Base-by-base conservation (phyloP, 176 grass and related monocot genomes). In the Pontederia paniculata region DNA sequence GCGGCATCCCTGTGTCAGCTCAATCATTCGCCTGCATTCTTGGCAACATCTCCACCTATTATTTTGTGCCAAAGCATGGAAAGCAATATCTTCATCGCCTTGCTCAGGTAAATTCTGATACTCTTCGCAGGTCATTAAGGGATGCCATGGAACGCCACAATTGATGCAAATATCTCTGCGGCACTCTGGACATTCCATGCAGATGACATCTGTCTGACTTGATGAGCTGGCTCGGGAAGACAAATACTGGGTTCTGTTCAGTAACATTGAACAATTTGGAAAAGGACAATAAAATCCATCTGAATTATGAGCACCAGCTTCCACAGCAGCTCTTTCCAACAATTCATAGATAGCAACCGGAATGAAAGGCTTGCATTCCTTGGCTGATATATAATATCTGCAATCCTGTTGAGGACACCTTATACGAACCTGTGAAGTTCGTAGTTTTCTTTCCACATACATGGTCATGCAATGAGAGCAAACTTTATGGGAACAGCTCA, bases 111-210 rank as follows among this genome's bases (percentile, higher is more conserved):
- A 70, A 42, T 73, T 73, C 69, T 86, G 86, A 50, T 89, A 96
- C 63, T 96, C 90, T 19, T 93, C 83, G 52, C 93, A 97, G 48
- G 68, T 58, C 79, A 97, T 80, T 80, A 88, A 78, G 50, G 81
- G 63, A 69, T 97, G 93, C 85, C 86, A 91, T 19, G 85, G 93
- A 47, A 87, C 83, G 48, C 79, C 70, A 62, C 93, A 97, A 20
- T 63, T 82, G 72, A 97, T 76, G 63, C 93, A 97, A 31, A 86
- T 86, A 77, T 97, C 86, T 61, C 86, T 79, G 23, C 78, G 75
- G 66, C 93, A 97, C 65, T 91, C 86, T 37, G 86, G 74, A 52
- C 93, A 97, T 43, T 88, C 80, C 10, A 88, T 45, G 31, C 80
- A 76, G 59, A 71, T 81, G 28, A 83, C 53, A 10, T 97, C 93